Conservation (phyloP, 106 monocot species). For the Dendrobium nobile region DNA sequence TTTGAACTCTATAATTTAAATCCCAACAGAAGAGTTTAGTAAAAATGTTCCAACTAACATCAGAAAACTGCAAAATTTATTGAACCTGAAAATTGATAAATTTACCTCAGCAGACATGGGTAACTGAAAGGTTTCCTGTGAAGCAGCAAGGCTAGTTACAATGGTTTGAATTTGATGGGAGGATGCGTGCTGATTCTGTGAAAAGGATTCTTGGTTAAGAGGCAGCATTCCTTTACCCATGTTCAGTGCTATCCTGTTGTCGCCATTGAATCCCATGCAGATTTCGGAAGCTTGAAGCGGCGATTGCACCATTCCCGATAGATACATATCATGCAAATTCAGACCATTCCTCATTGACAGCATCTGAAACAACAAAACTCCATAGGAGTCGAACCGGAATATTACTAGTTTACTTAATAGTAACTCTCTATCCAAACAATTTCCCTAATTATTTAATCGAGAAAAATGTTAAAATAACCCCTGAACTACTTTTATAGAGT, state of each 20-base stretch:
- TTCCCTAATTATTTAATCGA: neutral
- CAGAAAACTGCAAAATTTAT: neutral
- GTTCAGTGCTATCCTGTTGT: slow-evolving; percentile 18
- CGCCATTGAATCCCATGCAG: slow-evolving; percentile 16
- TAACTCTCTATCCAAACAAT: neutral
- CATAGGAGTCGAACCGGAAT: neutral
- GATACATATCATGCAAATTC: slow-evolving; percentile 36
- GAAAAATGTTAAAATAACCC: too few relatives aligned
- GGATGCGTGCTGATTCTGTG: neutral
- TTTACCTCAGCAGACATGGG: slow-evolving; percentile 3
- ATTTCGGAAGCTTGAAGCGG: slow-evolving; percentile 39
- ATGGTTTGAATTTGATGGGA: slow-evolving; percentile 6
- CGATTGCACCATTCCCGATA: slow-evolving; percentile 26
- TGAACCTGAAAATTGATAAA: neutral
- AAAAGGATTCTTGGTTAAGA: slow-evolving; percentile 27
- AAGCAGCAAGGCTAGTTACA: neutral
- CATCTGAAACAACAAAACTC: slow-evolving; percentile 36
- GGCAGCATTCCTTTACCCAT: slow-evolving; percentile 23
- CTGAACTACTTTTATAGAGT: too few relatives aligned
- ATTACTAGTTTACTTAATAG: neutral
- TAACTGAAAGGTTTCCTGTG: slow-evolving; percentile 3
- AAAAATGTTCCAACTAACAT: neutral
- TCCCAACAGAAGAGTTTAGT: neutral
- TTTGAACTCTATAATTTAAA: neutral
- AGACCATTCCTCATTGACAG: slow-evolving; percentile 74